Base-by-base conservation (phyloP, 805 yeast genomes). In the Wickerhamomyces silvicola region DNA sequence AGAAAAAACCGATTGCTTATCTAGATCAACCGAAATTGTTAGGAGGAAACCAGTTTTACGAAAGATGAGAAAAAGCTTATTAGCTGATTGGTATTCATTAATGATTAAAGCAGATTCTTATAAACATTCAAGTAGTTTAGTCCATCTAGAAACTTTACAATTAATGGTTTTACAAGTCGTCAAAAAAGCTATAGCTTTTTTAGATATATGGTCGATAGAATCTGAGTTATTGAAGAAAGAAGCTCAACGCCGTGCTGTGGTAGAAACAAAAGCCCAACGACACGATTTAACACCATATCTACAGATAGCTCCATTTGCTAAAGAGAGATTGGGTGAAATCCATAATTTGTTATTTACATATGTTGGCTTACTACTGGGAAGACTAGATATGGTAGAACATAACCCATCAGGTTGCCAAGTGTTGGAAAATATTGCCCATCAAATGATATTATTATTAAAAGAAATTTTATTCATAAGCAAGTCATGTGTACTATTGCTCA, bases 1-100 rank as follows among this genome's bases (percentile, higher is more conserved):
- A 22, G 78, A 76, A 38, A 68, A 71, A 32, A 81, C 90, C 0
- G 79, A 78, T 38, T 81, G 90, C 57, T 69, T 83, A 13, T 81
- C 92, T 2, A 62, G 92, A 42, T 73, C 86, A 1, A 78, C 79
- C 42, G 77, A 76, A 19, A 66, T 81, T 28, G 88, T 83, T 5
- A 73, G 76, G 39, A 67, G 69, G 39, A 68, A 72, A 31, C 78
- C 84, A 2, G 52, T 70, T 4, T 72, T 83, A 11, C 62, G 84
- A 35, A 75, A 70, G 41, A 64, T 76, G 32, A 67, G 94, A 42
- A 83, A 83, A 53, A 66, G 75, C 23, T 56, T 83, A 34, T 64
- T 83, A 20, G 80, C 88, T 3, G 88, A 81, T 50, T 83, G 94
- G 94, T 81, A 82, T 41, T 77, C 75, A 32, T 60, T 83, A 24